These are phyloP conservation scores for Dovyalis caffra DNA, from an alignment of 345 rosid genomes.

Conservation along the genomic window DNA sequence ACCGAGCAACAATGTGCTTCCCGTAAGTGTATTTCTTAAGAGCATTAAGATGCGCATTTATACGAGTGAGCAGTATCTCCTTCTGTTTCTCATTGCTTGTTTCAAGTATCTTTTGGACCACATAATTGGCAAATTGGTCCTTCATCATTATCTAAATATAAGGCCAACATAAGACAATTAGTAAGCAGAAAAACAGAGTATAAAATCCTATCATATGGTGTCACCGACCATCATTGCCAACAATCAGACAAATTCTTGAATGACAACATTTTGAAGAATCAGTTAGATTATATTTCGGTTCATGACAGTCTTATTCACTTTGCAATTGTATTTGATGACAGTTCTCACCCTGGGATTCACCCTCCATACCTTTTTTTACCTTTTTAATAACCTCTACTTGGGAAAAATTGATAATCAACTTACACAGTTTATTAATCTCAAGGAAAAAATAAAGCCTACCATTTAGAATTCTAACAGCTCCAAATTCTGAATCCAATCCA, in stretches of 20 bases:
- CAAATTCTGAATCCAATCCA: too few relatives aligned
- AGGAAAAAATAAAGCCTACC: too few relatives aligned
- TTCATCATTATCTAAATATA: constrained; percentile 82
- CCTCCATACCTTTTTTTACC: too few relatives aligned
- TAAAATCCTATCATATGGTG: too few relatives aligned
- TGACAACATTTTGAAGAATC: not conserved
- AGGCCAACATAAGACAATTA: constrained; percentile 5
- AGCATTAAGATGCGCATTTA: constrained; percentile 69
- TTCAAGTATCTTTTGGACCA: constrained; percentile 91
- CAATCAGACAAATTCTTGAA: not conserved
- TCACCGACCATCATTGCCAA: too few relatives aligned
- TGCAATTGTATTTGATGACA: too few relatives aligned
- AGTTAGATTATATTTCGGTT: not conserved
- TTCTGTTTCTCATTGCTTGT: constrained; percentile 64
- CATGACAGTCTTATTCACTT: not conserved
- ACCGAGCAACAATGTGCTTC: constrained; percentile 93
- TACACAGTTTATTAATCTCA: too few relatives aligned
- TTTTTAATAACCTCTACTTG: too few relatives aligned
- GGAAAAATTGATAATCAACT: too few relatives aligned
- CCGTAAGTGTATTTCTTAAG: constrained; percentile 93
- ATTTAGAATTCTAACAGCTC: too few relatives aligned
- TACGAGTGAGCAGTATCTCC: constrained; percentile 54
- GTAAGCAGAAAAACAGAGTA: too few relatives aligned
- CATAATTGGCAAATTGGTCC: constrained; percentile 95
- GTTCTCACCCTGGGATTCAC: too few relatives aligned